A percentile compares a stretch with the other conserved stretches of the same genome.
Conservation (phyloP, 2,329 filamentous ascomycete genomes). For the Coniochaeta pulveracea region DNA sequence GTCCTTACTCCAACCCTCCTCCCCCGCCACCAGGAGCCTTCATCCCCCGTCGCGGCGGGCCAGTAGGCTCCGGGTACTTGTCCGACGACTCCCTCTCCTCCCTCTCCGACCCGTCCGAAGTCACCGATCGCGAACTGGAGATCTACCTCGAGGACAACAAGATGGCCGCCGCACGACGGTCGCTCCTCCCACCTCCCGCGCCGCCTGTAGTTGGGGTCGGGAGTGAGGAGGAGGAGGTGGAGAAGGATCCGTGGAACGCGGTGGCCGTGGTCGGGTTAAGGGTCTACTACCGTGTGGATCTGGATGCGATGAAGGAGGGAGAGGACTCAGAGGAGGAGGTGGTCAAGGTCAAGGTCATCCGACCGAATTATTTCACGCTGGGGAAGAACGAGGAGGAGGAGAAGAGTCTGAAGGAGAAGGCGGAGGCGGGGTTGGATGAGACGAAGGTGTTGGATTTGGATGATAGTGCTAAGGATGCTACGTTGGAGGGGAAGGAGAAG, state of each 20-base stretch:
- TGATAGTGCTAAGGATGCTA: constrained; percentile 20
- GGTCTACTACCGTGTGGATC: constrained; percentile 22
- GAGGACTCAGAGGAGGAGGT: constrained; percentile 4
- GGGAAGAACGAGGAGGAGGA: constrained; percentile 5
- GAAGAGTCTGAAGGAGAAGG: constrained; percentile 4
- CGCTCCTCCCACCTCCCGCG: constrained; percentile 5
- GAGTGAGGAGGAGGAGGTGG: constrained; percentile 18
- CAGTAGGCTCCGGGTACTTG: not conserved
- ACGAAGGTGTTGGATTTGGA: constrained; percentile 18
- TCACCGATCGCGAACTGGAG: constrained; percentile 18
- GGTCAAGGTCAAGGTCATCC: not conserved
- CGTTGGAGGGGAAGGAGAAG: constrained; percentile 7
- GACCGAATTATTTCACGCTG: constrained; percentile 1
- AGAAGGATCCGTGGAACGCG: constrained; percentile 24
- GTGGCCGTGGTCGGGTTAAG: constrained; percentile 27
- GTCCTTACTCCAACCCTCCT: not conserved
- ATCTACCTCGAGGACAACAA: constrained; percentile 10
- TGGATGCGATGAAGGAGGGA: constrained; percentile 8
- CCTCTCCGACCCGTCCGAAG: constrained; percentile 14
- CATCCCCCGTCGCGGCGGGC: not conserved
- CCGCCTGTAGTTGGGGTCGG: constrained; percentile 9
- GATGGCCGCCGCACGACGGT: constrained; percentile 2
- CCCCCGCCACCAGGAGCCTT: not conserved
- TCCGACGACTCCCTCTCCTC: constrained; percentile 8
- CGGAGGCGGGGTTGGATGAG: constrained; percentile 8